phyloP scores from a whole-genome alignment of 1,284 basidiomycete species.

The Cryptococcus sp. region DNA sequence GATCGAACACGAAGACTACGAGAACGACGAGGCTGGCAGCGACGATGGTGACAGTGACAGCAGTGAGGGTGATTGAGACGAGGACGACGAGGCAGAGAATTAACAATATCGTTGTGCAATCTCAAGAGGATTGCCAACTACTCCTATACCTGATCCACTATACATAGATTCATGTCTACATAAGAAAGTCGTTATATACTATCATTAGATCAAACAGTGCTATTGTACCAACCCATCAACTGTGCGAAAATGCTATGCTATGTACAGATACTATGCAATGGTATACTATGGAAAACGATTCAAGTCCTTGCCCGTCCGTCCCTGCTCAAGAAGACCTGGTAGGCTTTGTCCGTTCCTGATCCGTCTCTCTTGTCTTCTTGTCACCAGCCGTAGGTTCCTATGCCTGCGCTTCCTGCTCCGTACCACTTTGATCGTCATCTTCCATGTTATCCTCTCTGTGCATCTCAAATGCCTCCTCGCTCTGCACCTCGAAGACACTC shows the following conservation, averaged over 20 bases:
- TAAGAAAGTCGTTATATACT: slow-evolving; percentile 2
- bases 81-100: background rate
- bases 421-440: slow-evolving; percentile 26
- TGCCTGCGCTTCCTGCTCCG: slow-evolving; percentile 15
- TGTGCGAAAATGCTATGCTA: slow-evolving; percentile 10
- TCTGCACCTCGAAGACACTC: slow-evolving; percentile 7
- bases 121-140: too few relatives aligned
- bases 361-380: too few relatives aligned
- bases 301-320: background rate
- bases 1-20: too few relatives aligned
- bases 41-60: background rate
- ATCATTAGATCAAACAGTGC: background rate
- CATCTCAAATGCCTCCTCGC: background rate
- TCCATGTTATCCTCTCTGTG: background rate
- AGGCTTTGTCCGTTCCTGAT: too few relatives aligned
- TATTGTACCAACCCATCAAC: background rate
- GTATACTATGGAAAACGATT: slow-evolving; percentile 4
- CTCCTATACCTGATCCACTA: background rate
- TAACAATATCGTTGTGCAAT: background rate
- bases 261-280: slow-evolving; percentile 7
- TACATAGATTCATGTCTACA: slow-evolving; percentile 1
- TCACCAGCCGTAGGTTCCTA: too few relatives aligned
- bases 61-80: background rate
- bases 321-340: too few relatives aligned
- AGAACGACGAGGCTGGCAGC: too few relatives aligned